Evolutionary conservation across 177 flowering plant genomes (phyloP).

Genomic region (Vitis hybrid): DNA sequence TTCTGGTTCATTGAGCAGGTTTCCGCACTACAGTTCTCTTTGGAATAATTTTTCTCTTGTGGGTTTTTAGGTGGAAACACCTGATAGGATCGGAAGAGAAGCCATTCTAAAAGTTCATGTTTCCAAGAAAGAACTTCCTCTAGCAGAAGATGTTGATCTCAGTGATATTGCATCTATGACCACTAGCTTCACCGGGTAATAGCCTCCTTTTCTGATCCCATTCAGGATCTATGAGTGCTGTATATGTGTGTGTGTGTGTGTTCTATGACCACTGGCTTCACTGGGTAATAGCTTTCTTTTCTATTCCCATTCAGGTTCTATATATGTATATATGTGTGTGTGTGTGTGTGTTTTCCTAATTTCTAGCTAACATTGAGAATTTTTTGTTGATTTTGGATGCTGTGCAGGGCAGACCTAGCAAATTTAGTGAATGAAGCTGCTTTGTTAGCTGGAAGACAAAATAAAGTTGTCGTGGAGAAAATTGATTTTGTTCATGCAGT

Average conservation of each 20-base stretch:
- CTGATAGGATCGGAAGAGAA: slow-evolving; percentile 92
- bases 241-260: not conserved
- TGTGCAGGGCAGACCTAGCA: slow-evolving; percentile 97
- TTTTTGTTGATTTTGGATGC: slow-evolving; percentile 23
- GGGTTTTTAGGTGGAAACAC: slow-evolving; percentile 81
- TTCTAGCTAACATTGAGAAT: slow-evolving; percentile 6
- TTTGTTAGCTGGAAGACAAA: slow-evolving; percentile 87
- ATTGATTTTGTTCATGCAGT: slow-evolving; percentile 92
- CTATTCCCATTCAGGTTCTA: not conserved
- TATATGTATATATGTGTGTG: too few relatives aligned
- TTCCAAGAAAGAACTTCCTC: slow-evolving; percentile 89
- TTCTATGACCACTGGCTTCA: slow-evolving; percentile 91
- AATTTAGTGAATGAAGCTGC: slow-evolving; percentile 99
- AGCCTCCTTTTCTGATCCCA: slow-evolving; percentile 1
- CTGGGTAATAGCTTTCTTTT: slow-evolving; percentile 57
- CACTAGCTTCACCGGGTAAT: slow-evolving; percentile 95
- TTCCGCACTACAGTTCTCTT: not conserved
- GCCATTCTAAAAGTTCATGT: slow-evolving; percentile 88
- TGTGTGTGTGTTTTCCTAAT: not conserved
- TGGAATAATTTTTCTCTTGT: not conserved
- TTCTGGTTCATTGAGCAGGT: slow-evolving; percentile 2
- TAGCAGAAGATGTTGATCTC: slow-evolving; percentile 75
- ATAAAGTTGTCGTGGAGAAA: slow-evolving; percentile 78
- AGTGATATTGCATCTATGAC: slow-evolving; percentile 89
- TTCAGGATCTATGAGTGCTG: not conserved